Evolutionary conservation across 805 yeast genomes (phyloP), one percentile per base, ranked within the genome.

Genomic region (Saccharomycopsis malanga): DNA sequence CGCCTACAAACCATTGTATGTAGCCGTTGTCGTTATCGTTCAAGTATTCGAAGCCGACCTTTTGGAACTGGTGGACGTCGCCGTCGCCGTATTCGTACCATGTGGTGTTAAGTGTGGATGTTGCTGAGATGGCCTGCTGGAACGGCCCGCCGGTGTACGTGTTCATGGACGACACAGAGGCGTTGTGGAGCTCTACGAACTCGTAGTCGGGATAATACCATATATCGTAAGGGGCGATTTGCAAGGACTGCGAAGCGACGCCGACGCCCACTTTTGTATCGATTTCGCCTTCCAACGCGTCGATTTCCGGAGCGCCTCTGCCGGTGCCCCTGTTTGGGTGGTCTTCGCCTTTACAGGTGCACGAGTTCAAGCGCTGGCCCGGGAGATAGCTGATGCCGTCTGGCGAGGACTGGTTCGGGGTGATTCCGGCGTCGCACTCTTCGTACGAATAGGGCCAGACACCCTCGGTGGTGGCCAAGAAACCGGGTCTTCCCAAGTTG

Each of bases 271-370:
- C 60, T 12, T 62, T 68, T 1, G 82, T 70, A 53, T 78, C 80
- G 22, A 79, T 76, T 55, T 87, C 88, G 54, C 83, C 96, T 74
- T 91, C 98, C 44, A 91, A 62, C 39, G 81, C 79, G 77, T 91
- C 98, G 57, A 91, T 87, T 71, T 88, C 97, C 7, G 96, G 96
- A 0, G 96, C 95, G 45, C 96, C 96, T 64, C 98, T 79, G 12
- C 97, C 97, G 1, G 67, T 64, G 42, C 97, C 97, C 20, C 68
- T 74, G 61, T 82, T 88, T 40, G 98, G 98, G 62, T 89, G 97
- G 44, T 82, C 87, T 56, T 79, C 87, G 24, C 82, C 87, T 22
- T 71, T 67, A 68, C 97, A 89, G 0, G 91, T 81, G 67, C 98
- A 89, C 12, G 73, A 63, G 61, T 72, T 78, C 53, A 89, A 70